phyloP scores from a whole-genome alignment of 2,329 filamentous ascomycete species.

The Dothiorella sarmentorum region DNA sequence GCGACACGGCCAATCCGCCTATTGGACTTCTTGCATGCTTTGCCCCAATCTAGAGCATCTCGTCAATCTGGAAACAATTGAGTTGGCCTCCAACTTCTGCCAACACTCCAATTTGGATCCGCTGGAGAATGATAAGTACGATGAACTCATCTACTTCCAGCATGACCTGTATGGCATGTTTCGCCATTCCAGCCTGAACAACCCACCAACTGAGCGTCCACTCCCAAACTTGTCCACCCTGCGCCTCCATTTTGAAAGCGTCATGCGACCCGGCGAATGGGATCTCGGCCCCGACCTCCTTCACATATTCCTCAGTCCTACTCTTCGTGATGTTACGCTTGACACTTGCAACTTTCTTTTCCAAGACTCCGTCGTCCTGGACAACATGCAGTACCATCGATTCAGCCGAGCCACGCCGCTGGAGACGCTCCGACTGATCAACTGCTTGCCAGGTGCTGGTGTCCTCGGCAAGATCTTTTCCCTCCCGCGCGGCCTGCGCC shows the following conservation, averaged over 20 bases:
- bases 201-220: neutral
- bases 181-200: neutral
- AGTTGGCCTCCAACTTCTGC: neutral
- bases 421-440: neutral
- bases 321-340: neutral
- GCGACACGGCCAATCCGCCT: neutral
- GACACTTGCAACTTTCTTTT: neutral
- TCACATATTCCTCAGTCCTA: neutral
- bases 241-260: neutral
- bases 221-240: neutral
- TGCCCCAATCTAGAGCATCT: neutral
- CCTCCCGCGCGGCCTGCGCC: neutral
- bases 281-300: neutral
- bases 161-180: neutral
- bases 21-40: neutral
- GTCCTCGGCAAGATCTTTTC: neutral
- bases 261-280: neutral
- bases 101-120: neutral
- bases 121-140: too few species aligned
- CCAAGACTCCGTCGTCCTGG: neutral
- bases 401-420: neutral
- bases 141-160: neutral
- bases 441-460: neutral
- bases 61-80: neutral
- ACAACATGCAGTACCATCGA: neutral